Evolutionary conservation across 2,329 filamentous ascomycete species (phyloP).

Genomic region (Myrmaecium sp.): DNA sequence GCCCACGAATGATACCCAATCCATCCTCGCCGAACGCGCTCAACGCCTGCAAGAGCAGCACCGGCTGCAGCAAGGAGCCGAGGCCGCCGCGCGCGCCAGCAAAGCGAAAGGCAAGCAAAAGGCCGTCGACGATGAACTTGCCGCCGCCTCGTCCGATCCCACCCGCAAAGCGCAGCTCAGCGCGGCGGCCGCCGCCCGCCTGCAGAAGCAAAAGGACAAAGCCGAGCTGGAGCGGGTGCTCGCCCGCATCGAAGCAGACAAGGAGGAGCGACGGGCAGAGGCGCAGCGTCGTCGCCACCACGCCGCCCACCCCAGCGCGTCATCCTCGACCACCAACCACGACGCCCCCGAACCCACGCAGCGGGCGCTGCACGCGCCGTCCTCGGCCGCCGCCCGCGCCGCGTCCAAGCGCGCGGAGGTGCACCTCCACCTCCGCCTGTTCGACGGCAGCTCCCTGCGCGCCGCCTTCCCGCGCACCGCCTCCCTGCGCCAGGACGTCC

Average conservation of each 20-base stretch:
- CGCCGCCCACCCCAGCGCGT: conserved; percentile 3
- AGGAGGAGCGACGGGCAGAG: conserved; percentile 38
- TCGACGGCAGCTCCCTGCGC: conserved; percentile 69
- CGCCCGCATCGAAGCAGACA: conserved; percentile 61
- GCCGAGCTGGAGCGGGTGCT: conserved; percentile 57
- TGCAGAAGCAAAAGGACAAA: conserved; percentile 45
- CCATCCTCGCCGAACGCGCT: conserved; percentile 35
- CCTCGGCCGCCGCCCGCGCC: conserved; percentile 6
- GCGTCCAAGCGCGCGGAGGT: conserved; percentile 16
- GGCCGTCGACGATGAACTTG: conserved; percentile 20
- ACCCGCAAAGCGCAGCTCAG: conserved; percentile 19
- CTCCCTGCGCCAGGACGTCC: conserved; percentile 48
- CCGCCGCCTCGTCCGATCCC: conserved; percentile 21
- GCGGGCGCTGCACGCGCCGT: not conserved
- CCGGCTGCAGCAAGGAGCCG: conserved; percentile 5
- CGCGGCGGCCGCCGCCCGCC: conserved; percentile 39
- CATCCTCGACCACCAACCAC: no score
- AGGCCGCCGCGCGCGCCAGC: conserved; percentile 7
- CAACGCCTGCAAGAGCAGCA: conserved; percentile 26
- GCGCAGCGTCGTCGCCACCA: conserved; percentile 13
- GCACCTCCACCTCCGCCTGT: conserved; percentile 57
- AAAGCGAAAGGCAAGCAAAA: conserved; percentile 24
- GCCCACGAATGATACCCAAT: conserved; percentile 2
- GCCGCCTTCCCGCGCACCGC: conserved; percentile 48
- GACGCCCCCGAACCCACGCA: conserved; percentile 1